Percentiles rank a stretch among this genome's conserved stretches.
These are phyloP conservation scores for Penium margaritaceum DNA, from an alignment of 139 green algal species.

Conservation along the genomic window DNA sequence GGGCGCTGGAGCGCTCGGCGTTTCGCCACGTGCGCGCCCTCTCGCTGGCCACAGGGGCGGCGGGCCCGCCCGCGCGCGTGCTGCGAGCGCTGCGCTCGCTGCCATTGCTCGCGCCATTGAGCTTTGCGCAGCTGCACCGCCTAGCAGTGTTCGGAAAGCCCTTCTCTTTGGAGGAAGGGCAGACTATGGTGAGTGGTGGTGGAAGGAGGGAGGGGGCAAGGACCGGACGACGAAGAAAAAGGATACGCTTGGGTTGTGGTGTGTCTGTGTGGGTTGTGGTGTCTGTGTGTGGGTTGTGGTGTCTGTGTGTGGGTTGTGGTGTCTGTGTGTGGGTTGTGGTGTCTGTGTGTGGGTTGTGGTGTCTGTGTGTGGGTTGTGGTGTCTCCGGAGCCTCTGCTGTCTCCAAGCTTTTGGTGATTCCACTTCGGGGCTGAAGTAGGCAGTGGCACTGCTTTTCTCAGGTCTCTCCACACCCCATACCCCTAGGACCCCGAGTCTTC, in stretches of 20 bases:
- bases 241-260: not conserved
- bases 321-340: no score
- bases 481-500: no score
- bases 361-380: no score
- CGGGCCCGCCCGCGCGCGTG: constrained; percentile 31
- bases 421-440: no score
- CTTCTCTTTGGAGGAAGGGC: constrained; percentile 4
- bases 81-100: constrained; percentile 41
- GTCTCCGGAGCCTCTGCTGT: no score
- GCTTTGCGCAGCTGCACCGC: constrained; percentile 48
- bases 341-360: no score
- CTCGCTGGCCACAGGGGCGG: not conserved
- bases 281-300: no score
- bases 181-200: not conserved
- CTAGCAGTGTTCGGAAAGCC: constrained; percentile 20
- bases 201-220: not conserved
- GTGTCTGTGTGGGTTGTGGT: no score
- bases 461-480: no score
- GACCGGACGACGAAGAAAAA: not conserved
- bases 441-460: no score
- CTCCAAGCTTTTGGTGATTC: no score
- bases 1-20: constrained; percentile 56
- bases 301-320: no score
- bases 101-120: constrained; percentile 29
- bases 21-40: constrained; percentile 47